Evolutionary conservation across 2,329 filamentous ascomycete species (phyloP), one percentile per base, ranked within the genome.

Genomic region (Clonostachys byssicola): DNA sequence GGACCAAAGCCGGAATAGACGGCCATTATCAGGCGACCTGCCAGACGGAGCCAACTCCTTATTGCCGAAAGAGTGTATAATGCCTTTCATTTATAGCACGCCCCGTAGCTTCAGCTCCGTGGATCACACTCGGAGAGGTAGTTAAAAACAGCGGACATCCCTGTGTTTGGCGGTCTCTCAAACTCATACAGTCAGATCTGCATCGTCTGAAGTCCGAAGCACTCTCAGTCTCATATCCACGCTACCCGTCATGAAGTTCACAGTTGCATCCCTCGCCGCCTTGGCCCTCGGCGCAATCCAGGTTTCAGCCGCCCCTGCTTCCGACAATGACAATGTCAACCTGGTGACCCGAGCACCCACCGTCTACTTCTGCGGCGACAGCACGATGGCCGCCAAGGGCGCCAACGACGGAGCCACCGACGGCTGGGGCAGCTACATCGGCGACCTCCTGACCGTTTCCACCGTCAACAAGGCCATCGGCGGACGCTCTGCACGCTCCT

Each of bases 401-500:
- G 70, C 70, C 33, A 71, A 67, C 7, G 62, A 65, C 14, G 67
- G 67, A 8, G 42, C 12, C 2, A 71, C 63, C 3, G 55, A 71
- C 74, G 84, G 84, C 40, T 88, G 84, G 82, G 84, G 82, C 17
- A 66, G 77, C 52, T 82, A 78, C 58, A 68, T 87, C 13, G 67
- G 71, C 42, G 73, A 78, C 56, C 78, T 72, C 48, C 65, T 71
- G 12, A 52, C 55, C 10, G 47, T 55, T 10, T 60, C 60, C n/a
- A 63, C 68, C 1, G 75, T 86, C 6, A 89, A 89, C 70, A 69
- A 78, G 46, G 85, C 86, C 34, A 75, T 86, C 16, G 83, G 73
- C 9, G 86, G 86, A 17, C 80, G 84, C 44, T 83, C 78, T 23
- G 83, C 85, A 2, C 76, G 85, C 42, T 86, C 81, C 18, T 89